These are phyloP conservation scores for Myxozyma neglecta DNA, from an alignment of 805 yeast species.

Conservation along the genomic window DNA sequence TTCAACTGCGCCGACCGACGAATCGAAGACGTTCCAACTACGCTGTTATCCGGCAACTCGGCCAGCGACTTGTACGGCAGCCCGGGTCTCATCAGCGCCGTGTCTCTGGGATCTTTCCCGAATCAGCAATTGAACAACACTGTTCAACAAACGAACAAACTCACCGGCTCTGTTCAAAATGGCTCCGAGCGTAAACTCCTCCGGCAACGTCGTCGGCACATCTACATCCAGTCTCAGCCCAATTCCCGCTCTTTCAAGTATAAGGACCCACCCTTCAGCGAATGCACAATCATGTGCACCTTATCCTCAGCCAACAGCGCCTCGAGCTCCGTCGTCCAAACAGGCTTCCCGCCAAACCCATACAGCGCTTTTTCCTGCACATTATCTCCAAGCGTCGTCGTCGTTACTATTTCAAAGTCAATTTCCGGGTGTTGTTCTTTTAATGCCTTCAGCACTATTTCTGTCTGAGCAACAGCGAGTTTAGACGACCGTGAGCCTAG, in stretches of 20 bases:
- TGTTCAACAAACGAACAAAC: background rate
- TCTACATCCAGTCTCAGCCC: conserved; percentile 23
- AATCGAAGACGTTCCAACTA: conserved; percentile 93
- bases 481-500: conserved; percentile 88
- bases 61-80: conserved; percentile 62
- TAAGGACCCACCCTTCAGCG: conserved; percentile 71
- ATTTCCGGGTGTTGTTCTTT: conserved; percentile 61
- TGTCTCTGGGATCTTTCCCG: conserved; percentile 72
- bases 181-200: conserved; percentile 85
- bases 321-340: conserved; percentile 96
- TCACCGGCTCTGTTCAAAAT: conserved; percentile 66
- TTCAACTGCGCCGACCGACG: conserved; percentile 90
- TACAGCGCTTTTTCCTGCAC: conserved; percentile 82
- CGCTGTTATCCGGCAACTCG: conserved; percentile 80
- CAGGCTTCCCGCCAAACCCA: conserved; percentile 91
- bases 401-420: conserved; percentile 72
- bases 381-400: conserved; percentile 87
- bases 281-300: conserved; percentile 88
- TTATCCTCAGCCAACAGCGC: conserved; percentile 62
- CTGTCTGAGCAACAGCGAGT: conserved; percentile 84
- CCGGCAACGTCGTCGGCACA: conserved; percentile 84
- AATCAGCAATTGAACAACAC: background rate
- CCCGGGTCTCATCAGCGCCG: conserved; percentile 69
- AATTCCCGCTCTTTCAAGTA: background rate
- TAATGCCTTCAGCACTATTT: conserved; percentile 64